Evolutionary conservation across 2,329 filamentous ascomycete genomes (phyloP).

Genomic region (Beauveria medogensis): DNA sequence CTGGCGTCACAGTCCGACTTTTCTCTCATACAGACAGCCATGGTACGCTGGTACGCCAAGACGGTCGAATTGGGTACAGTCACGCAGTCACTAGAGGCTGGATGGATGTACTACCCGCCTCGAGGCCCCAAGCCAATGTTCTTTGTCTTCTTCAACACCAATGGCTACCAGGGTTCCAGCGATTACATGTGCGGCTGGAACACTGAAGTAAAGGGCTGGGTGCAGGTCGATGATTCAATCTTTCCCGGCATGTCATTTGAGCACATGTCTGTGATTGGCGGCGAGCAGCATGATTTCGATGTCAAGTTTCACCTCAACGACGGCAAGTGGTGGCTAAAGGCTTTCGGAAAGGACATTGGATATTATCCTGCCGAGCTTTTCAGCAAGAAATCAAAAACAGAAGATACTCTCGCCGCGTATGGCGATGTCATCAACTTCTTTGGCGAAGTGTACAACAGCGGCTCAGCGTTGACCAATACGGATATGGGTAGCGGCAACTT

Average conservation of each 20-base stretch:
- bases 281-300: constrained; percentile 13
- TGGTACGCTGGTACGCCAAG: constrained; percentile 12
- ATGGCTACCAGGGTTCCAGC: constrained; percentile 12
- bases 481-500: constrained; percentile 19
- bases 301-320: constrained; percentile 11
- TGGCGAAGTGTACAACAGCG: constrained; percentile 18
- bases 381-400: constrained; percentile 5
- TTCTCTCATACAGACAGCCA: constrained; percentile 16
- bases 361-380: constrained; percentile 17
- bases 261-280: constrained; percentile 13
- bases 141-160: constrained; percentile 17
- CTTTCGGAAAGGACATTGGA: constrained; percentile 13
- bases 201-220: constrained; percentile 15
- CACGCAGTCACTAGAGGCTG: constrained; percentile 16
- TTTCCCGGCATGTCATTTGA: constrained; percentile 15
- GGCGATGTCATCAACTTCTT: constrained; percentile 14
- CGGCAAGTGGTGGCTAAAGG: constrained; percentile 17
- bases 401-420: constrained; percentile 12
- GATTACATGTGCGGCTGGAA: constrained; percentile 17
- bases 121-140: constrained; percentile 13
- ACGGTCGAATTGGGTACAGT: constrained; percentile 9
- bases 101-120: constrained; percentile 17
- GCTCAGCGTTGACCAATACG: constrained; percentile 12
- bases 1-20: constrained; percentile 13
- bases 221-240: constrained; percentile 14